Base-by-base conservation (phyloP, 73 alveolate genomes). In the Symbiodinium natans region DNA sequence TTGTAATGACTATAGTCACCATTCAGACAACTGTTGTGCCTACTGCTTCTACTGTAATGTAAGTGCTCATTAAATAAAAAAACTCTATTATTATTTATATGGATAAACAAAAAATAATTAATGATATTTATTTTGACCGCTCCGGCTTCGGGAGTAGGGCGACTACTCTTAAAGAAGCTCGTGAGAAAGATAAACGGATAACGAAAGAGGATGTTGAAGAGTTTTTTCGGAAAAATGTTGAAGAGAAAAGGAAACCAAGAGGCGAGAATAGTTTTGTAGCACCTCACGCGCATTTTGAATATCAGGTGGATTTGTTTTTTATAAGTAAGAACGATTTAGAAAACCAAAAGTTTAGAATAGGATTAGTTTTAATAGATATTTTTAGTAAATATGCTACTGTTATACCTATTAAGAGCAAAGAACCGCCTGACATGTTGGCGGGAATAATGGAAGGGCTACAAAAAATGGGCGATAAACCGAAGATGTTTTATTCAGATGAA, bases 221-320 rank as follows among this genome's bases (percentile, higher is more conserved):
- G 36, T 43, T 84, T n/a, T 84, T 84, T 15, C 31, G 21, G 77
- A 59, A 59, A n/a, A 59, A 59, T 59, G 83, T 73, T 9, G 41
- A 73, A 73, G 83, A 73, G 42, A 86, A 86, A 27, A 86, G 41
- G 63, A 48, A 48, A 21, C 93, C 38, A 6, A 41, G 93, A 34
- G 93, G 93, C 11, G 29, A 29, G 15, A 54, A 86, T 54, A 52
- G 59, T 48, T 52, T 33, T 43, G 40, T 25, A 36, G 63, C 54
- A 41, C 92, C 41, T 1, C 83, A 73, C 83, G 83, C 83, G 25
- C 83, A 73, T 73, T 73, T 73, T 73, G 83, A 73, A 27, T 83
- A 83, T 34, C 92, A 83, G 41, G 17, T 83, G 10, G 92, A 83
- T 40, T 27, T 83, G 27, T 41, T 83, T 27, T 83, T 27, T 38